Base-by-base conservation (phyloP, 2,329 filamentous ascomycete genomes). In the Sporothrix brasiliensis region DNA sequence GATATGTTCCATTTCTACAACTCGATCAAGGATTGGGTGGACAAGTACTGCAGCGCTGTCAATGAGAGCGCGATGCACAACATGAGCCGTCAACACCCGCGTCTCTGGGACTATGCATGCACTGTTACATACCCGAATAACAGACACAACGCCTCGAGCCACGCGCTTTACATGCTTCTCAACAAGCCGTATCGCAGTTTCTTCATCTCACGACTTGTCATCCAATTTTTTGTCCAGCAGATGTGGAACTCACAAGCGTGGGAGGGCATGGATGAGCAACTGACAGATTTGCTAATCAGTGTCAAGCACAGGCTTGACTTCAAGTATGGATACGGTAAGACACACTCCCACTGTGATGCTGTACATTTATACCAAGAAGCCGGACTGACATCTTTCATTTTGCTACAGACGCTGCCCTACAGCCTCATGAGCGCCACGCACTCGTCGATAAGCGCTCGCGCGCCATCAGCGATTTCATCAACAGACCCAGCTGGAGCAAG, bases 41-140 rank as follows among this genome's bases (percentile, higher is more conserved):
- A 27, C 27, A 71, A 66, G 47, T 69, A 71, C 49, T 71, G 69
- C 10, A 21, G 24, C 5, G 16, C 16, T 27, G 52, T 69, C 4
- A 68, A 69, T 54, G 39, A 41, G 13, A 49, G 60, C 3, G 47
- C 50, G 34, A 58, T 71, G 13, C 44, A 52, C 13, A 61, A 68
- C 47, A 30, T 74, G 61, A 58, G 68, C 41, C 27, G 21, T 4
- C n/a, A 68, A 6, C 68, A 54, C 34, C 73, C 73, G 2, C 68
- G 70, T 4, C 73, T 82, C 0, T 82, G 80, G 80, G 73, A 75
- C 2, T 82, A 78, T 70, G 80, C 82, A 73, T 76, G 78, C 71
- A 74, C 74, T 6, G 75, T 79, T 3, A 76, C 78, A 0, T 78
- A 79, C 69, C 74, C 74, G 2, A 71, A 71, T 53, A 72, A 74